Evolutionary conservation across 2,329 filamentous ascomycete species (phyloP).

Genomic region (Acephala macrosclerotiorum): DNA sequence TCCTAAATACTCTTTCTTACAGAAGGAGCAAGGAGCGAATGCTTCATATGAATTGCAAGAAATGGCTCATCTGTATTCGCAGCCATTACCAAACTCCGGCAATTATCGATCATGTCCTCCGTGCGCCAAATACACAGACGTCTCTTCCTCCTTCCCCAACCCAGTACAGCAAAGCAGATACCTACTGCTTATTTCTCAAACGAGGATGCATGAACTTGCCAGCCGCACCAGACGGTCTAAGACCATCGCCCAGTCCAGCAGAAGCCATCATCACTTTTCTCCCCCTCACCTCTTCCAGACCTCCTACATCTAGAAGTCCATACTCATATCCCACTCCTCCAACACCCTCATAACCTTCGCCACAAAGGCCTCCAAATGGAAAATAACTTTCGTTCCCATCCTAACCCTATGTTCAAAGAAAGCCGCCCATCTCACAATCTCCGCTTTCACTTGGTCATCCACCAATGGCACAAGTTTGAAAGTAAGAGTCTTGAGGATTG

Average conservation of each 20-base stretch:
- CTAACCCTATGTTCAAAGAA: slow-evolving; percentile 97
- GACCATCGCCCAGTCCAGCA: slow-evolving; percentile 48
- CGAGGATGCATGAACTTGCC: slow-evolving; percentile 67
- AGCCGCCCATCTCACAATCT: slow-evolving; percentile 94
- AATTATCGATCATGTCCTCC: neutral
- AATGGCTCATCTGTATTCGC: too few species aligned
- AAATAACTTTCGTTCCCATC: slow-evolving; percentile 93
- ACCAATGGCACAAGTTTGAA: slow-evolving; percentile 90
- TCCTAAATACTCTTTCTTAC: too few species aligned
- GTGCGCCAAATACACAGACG: neutral
- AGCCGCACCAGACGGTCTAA: slow-evolving; percentile 59
- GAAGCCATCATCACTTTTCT: slow-evolving; percentile 21
- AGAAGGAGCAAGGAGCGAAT: too few species aligned
- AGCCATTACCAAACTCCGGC: neutral
- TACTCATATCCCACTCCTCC: slow-evolving; percentile 90
- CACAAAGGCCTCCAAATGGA: slow-evolving; percentile 97
- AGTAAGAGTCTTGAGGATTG: slow-evolving; percentile 91
- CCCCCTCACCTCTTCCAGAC: neutral
- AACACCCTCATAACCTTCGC: slow-evolving; percentile 98
- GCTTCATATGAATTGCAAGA: too few species aligned
- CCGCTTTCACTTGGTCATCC: slow-evolving; percentile 87
- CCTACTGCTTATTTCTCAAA: slow-evolving; percentile 46
- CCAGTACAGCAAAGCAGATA: too few species aligned
- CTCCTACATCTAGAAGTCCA: slow-evolving; percentile 64
- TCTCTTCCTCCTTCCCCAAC: too few species aligned